Percentiles rank a stretch among this genome's conserved stretches.
These are phyloP conservation scores for Grosmannia huntii DNA, from an alignment of 2,329 filamentous ascomycete genomes.

Conservation along the genomic window DNA sequence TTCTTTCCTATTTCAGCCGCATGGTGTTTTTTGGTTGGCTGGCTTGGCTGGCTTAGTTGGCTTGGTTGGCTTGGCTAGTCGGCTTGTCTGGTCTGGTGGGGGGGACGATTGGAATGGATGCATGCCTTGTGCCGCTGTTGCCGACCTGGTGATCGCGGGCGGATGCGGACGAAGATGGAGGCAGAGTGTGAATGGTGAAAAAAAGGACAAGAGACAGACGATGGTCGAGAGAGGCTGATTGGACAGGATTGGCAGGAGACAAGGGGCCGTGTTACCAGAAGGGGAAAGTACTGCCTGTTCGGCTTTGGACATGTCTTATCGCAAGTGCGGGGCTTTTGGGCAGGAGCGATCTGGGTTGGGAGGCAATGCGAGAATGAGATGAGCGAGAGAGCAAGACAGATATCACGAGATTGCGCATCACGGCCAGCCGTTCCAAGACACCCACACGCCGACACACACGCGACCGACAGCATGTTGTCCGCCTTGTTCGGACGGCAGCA, in stretches of 20 bases:
- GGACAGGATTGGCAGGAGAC: no score
- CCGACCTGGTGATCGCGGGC: not conserved
- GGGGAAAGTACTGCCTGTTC: not conserved
- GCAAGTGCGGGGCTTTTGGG: no score
- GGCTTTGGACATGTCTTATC: not conserved
- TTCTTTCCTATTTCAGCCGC: not conserved
- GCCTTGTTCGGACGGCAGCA: conserved; percentile 10
- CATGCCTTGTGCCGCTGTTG: not conserved
- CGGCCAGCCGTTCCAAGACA: no score
- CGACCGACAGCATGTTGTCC: conserved; percentile 1
- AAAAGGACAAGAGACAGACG: not conserved
- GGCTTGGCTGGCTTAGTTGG: no score
- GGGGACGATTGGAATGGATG: not conserved
- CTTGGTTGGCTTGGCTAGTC: no score
- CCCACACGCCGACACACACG: not conserved
- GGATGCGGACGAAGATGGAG: not conserved
- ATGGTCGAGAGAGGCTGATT: no score
- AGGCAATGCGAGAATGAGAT: no score
- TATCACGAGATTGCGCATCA: no score
- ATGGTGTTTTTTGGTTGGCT: not conserved
- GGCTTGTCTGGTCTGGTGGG: no score
- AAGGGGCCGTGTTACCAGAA: not conserved
- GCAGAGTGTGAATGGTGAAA: not conserved
- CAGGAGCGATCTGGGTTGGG: no score
- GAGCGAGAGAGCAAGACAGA: no score